phyloP scores from a whole-genome alignment of 352 stramenopile species.

The Pythium scleroteichum region DNA sequence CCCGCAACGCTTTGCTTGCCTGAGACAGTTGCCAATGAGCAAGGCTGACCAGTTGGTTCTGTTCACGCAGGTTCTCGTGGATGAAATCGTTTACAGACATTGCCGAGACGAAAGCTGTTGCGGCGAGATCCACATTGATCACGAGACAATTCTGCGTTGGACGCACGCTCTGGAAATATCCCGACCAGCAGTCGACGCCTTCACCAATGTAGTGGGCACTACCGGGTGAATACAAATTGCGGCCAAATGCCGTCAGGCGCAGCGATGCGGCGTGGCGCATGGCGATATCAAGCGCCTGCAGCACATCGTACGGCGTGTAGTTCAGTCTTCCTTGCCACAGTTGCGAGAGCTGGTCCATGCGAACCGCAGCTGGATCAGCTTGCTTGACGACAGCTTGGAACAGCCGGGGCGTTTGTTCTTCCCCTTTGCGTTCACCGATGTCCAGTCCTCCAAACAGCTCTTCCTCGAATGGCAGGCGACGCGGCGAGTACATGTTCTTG shows the following conservation, averaged over 20 bases:
- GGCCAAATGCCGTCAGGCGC: conserved; percentile 52
- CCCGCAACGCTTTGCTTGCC: conserved; percentile 57
- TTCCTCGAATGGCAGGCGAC: conserved; percentile 44
- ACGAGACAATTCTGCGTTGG: conserved; percentile 66
- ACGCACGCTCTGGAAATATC: conserved; percentile 74
- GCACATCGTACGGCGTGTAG: conserved; percentile 71
- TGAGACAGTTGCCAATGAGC: conserved; percentile 49
- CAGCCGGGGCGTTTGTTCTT: conserved; percentile 23
- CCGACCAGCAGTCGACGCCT: conserved; percentile 66
- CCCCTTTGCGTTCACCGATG: conserved; percentile 33
- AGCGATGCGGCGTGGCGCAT: conserved; percentile 59
- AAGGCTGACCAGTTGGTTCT: conserved; percentile 32
- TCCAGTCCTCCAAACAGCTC: conserved; percentile 48
- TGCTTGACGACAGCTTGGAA: conserved; percentile 61
- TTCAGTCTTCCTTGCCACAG: conserved; percentile 59
- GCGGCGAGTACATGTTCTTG: conserved; percentile 60
- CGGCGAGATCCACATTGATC: conserved; percentile 70
- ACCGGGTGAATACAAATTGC: conserved; percentile 49
- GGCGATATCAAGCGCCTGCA: conserved; percentile 74
- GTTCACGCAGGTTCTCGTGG: conserved; percentile 26
- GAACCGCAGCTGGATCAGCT: conserved; percentile 55
- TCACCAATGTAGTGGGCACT: conserved; percentile 56
- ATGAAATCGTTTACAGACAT: conserved; percentile 63
- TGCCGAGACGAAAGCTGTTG: conserved; percentile 66
- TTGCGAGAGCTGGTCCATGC: conserved; percentile 59